Percentiles rank a stretch among this genome's conserved stretches.
Conservation (phyloP, 495 filamentous ascomycete genomes). For the Physcia stellaris region DNA sequence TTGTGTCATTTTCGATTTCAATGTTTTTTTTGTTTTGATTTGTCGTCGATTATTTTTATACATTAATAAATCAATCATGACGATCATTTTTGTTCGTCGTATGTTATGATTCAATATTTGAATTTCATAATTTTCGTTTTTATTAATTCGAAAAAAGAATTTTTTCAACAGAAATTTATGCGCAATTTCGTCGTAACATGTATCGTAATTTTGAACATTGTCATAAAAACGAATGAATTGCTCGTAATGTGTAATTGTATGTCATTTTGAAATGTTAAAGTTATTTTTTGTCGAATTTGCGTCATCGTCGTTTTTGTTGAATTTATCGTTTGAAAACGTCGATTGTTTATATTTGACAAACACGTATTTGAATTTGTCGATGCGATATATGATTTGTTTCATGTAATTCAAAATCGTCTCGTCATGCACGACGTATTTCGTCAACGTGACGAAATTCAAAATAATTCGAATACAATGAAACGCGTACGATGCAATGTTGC, state of each 20-base stretch:
- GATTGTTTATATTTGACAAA: background rate
- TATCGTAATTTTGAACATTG: background rate
- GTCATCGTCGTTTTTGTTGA: background rate
- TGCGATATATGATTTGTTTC: background rate
- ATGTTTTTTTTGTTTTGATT: background rate
- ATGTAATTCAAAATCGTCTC: background rate
- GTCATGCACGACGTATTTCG: background rate
- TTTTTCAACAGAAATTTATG: background rate
- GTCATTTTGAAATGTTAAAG: background rate
- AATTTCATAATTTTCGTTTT: too few relatives aligned
- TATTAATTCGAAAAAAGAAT: background rate
- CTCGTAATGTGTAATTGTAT: background rate
- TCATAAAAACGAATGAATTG: background rate
- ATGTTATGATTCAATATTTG: background rate
- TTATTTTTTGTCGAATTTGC: too few relatives aligned
- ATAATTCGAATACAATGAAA: background rate
- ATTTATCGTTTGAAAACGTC: background rate
- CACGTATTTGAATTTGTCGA: background rate
- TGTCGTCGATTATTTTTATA: background rate
- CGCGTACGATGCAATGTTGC: background rate
- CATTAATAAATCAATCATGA: background rate
- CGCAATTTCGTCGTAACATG: background rate
- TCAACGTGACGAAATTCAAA: background rate
- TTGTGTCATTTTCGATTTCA: background rate
- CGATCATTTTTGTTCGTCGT: background rate